Evolutionary conservation across 352 stramenopile species (phyloP).

Genomic region (Pythium aristosporum): DNA sequence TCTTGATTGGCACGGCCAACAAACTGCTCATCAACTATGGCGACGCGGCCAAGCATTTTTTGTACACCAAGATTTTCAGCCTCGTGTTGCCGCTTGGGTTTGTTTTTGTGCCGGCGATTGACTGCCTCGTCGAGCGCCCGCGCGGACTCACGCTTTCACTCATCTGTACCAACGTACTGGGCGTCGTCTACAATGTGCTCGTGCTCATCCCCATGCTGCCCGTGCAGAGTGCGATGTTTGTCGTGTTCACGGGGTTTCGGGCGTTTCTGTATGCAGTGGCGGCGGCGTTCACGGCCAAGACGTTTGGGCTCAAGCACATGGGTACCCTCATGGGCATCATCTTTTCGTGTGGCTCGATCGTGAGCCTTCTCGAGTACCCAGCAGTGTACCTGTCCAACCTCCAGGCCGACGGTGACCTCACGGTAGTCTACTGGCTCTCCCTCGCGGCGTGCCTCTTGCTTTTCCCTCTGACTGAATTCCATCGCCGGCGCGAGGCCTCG

Average conservation of each 20-base stretch:
- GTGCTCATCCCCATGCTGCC: slow-evolving; percentile 61
- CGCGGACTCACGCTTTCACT: slow-evolving; percentile 63
- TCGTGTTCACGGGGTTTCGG: slow-evolving; percentile 81
- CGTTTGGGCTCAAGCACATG: slow-evolving; percentile 83
- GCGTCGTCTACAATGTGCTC: slow-evolving; percentile 71
- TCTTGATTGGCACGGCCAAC: slow-evolving; percentile 87
- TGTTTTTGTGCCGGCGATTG: slow-evolving; percentile 82
- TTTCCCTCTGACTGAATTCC: slow-evolving; percentile 52
- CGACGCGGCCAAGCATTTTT: slow-evolving; percentile 42
- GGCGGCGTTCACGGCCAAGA: slow-evolving; percentile 85
- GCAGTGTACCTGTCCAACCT: slow-evolving; percentile 67
- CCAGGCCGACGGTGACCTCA: slow-evolving; percentile 58
- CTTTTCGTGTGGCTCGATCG: slow-evolving; percentile 73
- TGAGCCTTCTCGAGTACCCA: slow-evolving; percentile 78
- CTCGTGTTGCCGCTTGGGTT: slow-evolving; percentile 83
- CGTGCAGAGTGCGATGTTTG: slow-evolving; percentile 68
- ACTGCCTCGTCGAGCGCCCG: slow-evolving; percentile 73
- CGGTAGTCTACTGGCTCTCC: slow-evolving; percentile 46
- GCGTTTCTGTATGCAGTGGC: slow-evolving; percentile 87
- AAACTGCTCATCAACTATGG: slow-evolving; percentile 84
- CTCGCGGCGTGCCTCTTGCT: slow-evolving; percentile 54
- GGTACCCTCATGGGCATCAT: slow-evolving; percentile 81
- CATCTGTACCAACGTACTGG: slow-evolving; percentile 68
- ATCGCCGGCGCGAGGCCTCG: slow-evolving; percentile 28
- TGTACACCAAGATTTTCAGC: slow-evolving; percentile 88